phyloP scores from a whole-genome alignment of 208 protist species.

The Herpetomonas muscarum region DNA sequence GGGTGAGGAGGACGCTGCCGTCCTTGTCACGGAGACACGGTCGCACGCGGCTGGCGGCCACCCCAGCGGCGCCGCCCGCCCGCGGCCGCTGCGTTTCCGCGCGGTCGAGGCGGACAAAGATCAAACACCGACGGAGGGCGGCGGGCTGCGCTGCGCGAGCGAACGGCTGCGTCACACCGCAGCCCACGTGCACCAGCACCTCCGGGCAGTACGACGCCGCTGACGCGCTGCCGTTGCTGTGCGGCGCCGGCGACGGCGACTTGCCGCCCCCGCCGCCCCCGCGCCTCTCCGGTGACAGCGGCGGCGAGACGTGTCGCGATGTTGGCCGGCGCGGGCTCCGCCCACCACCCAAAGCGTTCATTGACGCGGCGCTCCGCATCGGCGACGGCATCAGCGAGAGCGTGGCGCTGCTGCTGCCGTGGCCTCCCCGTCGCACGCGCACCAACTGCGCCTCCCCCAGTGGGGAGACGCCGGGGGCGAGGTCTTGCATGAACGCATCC shows the following conservation, averaged over 20 bases:
- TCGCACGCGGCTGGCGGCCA: background rate
- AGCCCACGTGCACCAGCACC: background rate
- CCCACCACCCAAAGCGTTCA: background rate
- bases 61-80: background rate
- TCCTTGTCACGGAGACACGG: background rate
- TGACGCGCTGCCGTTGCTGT: background rate
- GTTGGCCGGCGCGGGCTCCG: background rate
- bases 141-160: background rate
- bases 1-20: background rate
- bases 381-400: background rate
- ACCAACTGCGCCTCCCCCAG: constrained; percentile 1
- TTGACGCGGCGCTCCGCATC: no score
- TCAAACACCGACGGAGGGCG: background rate
- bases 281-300: background rate
- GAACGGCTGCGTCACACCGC: background rate
- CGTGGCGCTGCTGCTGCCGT: constrained; percentile 6
- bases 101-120: background rate
- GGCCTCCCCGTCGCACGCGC: background rate
- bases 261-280: no score
- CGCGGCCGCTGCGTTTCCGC: background rate
- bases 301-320: no score
- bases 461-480: background rate
- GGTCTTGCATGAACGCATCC: constrained; percentile 1
- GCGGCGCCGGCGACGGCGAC: background rate
- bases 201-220: background rate